Evolutionary conservation across 2,329 filamentous ascomycete genomes (phyloP).

Genomic region (Epichloe elymi): DNA sequence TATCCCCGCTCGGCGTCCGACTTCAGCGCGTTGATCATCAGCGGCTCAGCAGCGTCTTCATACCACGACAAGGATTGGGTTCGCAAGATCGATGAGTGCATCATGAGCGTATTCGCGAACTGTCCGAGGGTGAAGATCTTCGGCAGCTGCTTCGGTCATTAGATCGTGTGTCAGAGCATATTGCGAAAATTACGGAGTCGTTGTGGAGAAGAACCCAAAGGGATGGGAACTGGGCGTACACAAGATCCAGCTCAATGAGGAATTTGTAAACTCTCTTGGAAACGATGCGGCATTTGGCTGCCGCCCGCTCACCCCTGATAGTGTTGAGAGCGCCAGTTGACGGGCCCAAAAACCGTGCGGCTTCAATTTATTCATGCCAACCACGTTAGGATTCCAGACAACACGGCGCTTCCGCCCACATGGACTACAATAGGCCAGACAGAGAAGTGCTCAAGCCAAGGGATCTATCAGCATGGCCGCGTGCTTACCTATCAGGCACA

Average conservation of each 20-base stretch:
- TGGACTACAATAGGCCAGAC: neutral
- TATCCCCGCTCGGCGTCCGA: neutral
- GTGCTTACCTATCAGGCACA: neutral
- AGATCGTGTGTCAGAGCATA: neutral
- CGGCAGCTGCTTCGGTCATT: neutral
- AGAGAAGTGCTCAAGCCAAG: neutral
- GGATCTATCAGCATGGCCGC: neutral
- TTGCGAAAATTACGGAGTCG: neutral
- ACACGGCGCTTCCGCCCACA: neutral
- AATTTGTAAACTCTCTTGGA: neutral
- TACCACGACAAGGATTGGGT: neutral
- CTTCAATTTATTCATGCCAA: neutral
- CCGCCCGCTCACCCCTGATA: neutral
- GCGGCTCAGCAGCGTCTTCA: neutral
- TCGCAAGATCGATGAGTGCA: neutral
- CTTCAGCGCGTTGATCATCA: neutral
- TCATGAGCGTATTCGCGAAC: neutral
- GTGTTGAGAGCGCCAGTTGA: neutral
- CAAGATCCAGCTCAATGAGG: neutral
- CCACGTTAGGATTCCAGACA: neutral
- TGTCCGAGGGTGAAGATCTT: neutral
- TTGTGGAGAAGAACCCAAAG: neutral
- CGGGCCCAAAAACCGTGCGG: neutral
- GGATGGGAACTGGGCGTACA: neutral
- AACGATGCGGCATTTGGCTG: neutral